Conservation (phyloP, 352 stramenopile genomes). For the Hyaloperonospora brassicae region DNA sequence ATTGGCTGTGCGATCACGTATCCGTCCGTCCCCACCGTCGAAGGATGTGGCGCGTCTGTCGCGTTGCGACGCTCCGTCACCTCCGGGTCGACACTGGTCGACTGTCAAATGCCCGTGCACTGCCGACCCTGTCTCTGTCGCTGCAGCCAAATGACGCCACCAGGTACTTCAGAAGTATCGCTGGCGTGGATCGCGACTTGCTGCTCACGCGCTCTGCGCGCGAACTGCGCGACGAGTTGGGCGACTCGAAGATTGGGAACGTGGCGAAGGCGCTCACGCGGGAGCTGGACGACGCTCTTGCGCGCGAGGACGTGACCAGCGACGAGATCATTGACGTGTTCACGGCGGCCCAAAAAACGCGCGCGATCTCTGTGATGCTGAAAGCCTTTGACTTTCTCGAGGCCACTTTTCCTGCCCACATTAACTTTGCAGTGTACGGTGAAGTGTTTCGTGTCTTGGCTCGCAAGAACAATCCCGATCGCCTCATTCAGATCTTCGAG, state of each 20-base stretch:
- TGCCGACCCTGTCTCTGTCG: constrained; percentile 7
- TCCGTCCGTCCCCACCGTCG: constrained; percentile 2
- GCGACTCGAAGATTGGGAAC: constrained; percentile 21
- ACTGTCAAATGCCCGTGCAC: constrained; percentile 7
- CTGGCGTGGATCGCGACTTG: constrained; percentile 36
- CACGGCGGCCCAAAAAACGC: constrained; percentile 43
- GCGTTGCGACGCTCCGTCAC: constrained; percentile 37
- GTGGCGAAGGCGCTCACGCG: constrained; percentile 34
- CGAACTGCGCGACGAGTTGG: constrained; percentile 34
- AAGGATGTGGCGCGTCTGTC: constrained; percentile 55
- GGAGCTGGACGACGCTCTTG: constrained; percentile 28
- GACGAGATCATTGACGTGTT: constrained; percentile 52
- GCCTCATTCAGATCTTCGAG: constrained; percentile 47
- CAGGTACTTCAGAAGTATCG: constrained; percentile 35
- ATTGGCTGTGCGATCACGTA: background rate
- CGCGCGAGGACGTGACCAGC: constrained; percentile 32
- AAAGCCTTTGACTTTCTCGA: constrained; percentile 43
- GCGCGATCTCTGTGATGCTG: constrained; percentile 38
- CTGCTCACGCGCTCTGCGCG: constrained; percentile 33
- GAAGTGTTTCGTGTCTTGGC: constrained; percentile 49
- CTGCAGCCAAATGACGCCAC: constrained; percentile 12
- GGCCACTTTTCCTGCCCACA: constrained; percentile 32
- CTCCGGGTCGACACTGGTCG: constrained; percentile 23
- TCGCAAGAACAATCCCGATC: constrained; percentile 27
- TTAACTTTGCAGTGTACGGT: constrained; percentile 56